These are phyloP conservation scores for Globisporangium perplexum DNA, from an alignment of 352 stramenopile genomes.

Conservation along the genomic window DNA sequence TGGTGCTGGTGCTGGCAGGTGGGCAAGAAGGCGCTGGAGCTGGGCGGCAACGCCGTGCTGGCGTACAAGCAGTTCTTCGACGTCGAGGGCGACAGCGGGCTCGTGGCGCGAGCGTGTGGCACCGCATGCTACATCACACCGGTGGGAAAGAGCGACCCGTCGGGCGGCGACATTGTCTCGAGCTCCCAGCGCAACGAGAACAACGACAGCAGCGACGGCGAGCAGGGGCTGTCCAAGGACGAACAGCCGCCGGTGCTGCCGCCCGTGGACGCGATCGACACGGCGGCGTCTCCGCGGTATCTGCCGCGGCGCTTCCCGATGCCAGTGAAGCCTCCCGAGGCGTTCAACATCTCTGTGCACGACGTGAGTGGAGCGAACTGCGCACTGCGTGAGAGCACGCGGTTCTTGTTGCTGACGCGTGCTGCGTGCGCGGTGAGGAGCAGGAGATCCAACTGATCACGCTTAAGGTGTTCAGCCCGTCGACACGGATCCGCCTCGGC, in stretches of 20 bases:
- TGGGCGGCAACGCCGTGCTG: constrained; percentile 97
- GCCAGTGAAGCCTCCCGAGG: constrained; percentile 41
- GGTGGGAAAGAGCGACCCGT: constrained; percentile 48
- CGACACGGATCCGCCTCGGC: constrained; percentile 66
- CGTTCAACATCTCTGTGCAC: constrained; percentile 71
- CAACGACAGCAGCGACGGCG: constrained; percentile 19
- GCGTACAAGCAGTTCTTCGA: constrained; percentile 98
- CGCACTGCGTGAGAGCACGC: neutral
- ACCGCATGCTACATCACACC: constrained; percentile 85
- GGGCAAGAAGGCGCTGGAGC: constrained; percentile 94
- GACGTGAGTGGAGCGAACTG: constrained; percentile 32
- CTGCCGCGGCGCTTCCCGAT: constrained; percentile 48
- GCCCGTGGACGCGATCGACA: constrained; percentile 25
- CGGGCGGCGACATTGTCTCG: neutral
- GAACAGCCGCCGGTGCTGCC: constrained; percentile 13
- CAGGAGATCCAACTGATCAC: constrained; percentile 95
- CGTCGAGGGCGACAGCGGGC: constrained; percentile 96
- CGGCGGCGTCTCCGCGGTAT: constrained; percentile 41
- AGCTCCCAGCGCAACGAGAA: constrained; percentile 23
- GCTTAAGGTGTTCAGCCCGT: constrained; percentile 88
- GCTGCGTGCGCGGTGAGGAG: neutral
- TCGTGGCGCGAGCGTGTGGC: constrained; percentile 95
- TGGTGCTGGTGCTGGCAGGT: constrained; percentile 47
- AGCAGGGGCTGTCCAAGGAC: constrained; percentile 26
- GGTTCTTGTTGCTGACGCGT: neutral